Conservation (phyloP, 768 basidiomycete species). For the Tubosaeta sp. region DNA sequence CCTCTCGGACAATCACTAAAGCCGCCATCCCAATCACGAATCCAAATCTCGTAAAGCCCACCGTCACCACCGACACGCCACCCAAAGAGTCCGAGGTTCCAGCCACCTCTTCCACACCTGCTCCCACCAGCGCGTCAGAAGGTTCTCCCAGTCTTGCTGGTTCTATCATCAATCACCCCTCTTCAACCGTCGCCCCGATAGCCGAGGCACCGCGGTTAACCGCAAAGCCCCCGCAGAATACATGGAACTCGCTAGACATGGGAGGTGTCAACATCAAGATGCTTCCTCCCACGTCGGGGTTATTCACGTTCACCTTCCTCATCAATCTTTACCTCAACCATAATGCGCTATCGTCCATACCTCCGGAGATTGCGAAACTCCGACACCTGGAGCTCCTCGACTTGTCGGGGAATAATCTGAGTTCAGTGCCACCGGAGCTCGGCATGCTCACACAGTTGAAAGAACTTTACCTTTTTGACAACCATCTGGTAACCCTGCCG, state of each 20-base stretch:
- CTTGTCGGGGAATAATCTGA: slow-evolving; percentile 82
- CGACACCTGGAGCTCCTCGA: slow-evolving; percentile 87
- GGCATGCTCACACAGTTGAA: slow-evolving; percentile 88
- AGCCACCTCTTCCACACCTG: slow-evolving; percentile 27
- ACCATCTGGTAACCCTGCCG: slow-evolving; percentile 82
- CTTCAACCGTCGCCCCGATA: slow-evolving; percentile 72
- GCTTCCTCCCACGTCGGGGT: slow-evolving; percentile 68
- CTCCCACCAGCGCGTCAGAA: slow-evolving; percentile 30
- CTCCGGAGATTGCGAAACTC: slow-evolving; percentile 78
- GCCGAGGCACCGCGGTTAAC: slow-evolving; percentile 63
- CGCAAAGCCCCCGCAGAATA: slow-evolving; percentile 64
- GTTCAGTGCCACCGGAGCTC: slow-evolving; percentile 75
- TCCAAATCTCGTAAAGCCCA: slow-evolving; percentile 65
- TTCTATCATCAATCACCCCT: slow-evolving; percentile 54
- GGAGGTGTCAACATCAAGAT: slow-evolving; percentile 93
- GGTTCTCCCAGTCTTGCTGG: slow-evolving; percentile 33
- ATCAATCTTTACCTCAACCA: slow-evolving; percentile 95
- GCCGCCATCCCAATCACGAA: slow-evolving; percentile 90
- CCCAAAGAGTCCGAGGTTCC: slow-evolving; percentile 29
- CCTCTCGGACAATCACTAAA: slow-evolving; percentile 81
- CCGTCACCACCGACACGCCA: slow-evolving; percentile 22
- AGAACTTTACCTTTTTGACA: slow-evolving; percentile 95
- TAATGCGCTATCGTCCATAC: slow-evolving; percentile 75
- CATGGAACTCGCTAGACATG: slow-evolving; percentile 93
- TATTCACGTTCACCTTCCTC: slow-evolving; percentile 89